These are phyloP conservation scores for Amanita muscaria DNA, from an alignment of 768 basidiomycete species.

Conservation along the genomic window DNA sequence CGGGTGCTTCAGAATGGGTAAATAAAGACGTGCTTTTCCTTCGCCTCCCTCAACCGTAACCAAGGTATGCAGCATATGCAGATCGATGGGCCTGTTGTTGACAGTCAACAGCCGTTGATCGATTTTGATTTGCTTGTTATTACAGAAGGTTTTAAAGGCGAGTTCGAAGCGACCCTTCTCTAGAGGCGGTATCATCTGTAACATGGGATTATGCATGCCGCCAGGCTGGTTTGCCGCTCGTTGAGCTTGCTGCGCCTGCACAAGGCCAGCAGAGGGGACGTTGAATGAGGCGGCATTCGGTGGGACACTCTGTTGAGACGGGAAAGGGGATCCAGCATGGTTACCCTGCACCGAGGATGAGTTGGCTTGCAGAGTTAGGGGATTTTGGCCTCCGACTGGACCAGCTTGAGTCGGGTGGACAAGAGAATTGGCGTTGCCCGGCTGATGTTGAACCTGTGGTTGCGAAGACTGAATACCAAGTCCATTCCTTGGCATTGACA, in stretches of 20 bases:
- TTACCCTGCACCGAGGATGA: background rate
- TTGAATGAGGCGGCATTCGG: background rate
- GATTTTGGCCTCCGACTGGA: background rate
- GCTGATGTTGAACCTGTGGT: conserved; percentile 15
- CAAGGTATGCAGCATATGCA: conserved; percentile 46
- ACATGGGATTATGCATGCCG: background rate
- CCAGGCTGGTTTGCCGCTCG: background rate
- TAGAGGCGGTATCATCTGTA: conserved; percentile 27
- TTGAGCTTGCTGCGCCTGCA: conserved; percentile 6
- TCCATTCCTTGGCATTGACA: conserved; percentile 1
- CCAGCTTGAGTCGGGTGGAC: conserved; percentile 1
- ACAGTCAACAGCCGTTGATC: conserved; percentile 35
- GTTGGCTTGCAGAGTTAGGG: background rate
- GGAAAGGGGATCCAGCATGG: conserved; percentile 1
- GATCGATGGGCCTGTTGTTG: conserved; percentile 50
- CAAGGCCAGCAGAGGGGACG: background rate
- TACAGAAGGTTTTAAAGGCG: conserved; percentile 41
- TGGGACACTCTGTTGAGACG: background rate
- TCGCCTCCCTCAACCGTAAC: conserved; percentile 54
- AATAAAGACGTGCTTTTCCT: conserved; percentile 28
- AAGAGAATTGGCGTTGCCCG: conserved; percentile 12
- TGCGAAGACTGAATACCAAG: conserved; percentile 4
- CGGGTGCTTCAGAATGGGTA: background rate
- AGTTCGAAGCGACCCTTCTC: conserved; percentile 45
- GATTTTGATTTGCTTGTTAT: conserved; percentile 29